Conservation (phyloP, 1,139 yeast species). For the Nematodospora anomalae region DNA sequence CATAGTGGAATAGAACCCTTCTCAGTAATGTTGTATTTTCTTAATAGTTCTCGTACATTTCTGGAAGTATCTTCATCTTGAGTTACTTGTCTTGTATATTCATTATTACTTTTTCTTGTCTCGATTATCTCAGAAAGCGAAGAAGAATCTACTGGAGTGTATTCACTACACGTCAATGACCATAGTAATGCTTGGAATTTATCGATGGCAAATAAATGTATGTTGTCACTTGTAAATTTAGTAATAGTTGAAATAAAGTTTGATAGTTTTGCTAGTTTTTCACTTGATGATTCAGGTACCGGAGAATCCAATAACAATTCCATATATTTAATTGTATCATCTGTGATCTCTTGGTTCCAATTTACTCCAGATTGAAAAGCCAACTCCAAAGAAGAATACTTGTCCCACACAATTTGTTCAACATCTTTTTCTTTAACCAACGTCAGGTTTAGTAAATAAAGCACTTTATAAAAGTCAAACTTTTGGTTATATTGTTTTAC, state of each 20-base stretch:
- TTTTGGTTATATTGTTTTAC: slow-evolving; percentile 33
- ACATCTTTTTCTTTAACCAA: slow-evolving; percentile 27
- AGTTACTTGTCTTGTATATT: background rate
- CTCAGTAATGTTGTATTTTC: slow-evolving; percentile 8
- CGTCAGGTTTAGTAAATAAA: slow-evolving; percentile 39
- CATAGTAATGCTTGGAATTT: slow-evolving; percentile 39
- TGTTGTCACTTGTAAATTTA: slow-evolving; percentile 25
- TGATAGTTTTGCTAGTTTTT: slow-evolving; percentile 25
- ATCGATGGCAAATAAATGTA: slow-evolving; percentile 27
- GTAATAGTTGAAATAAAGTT: slow-evolving; percentile 28
- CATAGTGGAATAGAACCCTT: slow-evolving; percentile 17
- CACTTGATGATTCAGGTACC: slow-evolving; percentile 15
- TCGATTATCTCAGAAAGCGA: slow-evolving; percentile 14
- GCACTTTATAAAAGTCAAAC: slow-evolving; percentile 35
- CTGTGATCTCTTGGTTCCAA: slow-evolving; percentile 19
- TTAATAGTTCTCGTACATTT: slow-evolving; percentile 30
- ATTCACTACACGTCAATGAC: slow-evolving; percentile 24
- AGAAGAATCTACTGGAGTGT: slow-evolving; percentile 9
- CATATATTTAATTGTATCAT: slow-evolving; percentile 34
- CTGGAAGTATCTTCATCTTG: slow-evolving; percentile 32
- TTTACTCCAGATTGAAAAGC: slow-evolving; percentile 12
- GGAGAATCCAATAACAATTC: slow-evolving; percentile 31
- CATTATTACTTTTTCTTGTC: background rate
- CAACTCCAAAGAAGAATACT: slow-evolving; percentile 26
- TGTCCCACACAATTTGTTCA: slow-evolving; percentile 25